These are phyloP conservation scores for Nigrospora sphaerica DNA, from an alignment of 2,329 filamentous ascomycete species.

Conservation along the genomic window DNA sequence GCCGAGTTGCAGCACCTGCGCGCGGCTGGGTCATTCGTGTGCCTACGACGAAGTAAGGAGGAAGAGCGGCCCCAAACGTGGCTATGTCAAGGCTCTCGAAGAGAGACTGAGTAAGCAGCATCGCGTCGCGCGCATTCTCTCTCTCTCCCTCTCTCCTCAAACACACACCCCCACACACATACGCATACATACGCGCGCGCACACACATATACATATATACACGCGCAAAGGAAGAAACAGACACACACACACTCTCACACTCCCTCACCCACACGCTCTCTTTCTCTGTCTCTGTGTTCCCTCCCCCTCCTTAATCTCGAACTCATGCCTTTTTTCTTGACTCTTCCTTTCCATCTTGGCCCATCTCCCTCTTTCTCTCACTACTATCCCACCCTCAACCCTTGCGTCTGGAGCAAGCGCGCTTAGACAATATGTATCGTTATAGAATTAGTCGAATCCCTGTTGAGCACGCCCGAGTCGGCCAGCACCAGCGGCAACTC, in stretches of 20 bases:
- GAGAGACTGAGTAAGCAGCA: conserved; percentile 72
- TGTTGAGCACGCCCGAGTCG: conserved; percentile 73
- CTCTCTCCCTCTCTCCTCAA: too few relatives aligned
- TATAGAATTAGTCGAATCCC: conserved; percentile 83
- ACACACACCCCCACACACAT: too few relatives aligned
- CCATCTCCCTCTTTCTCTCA: too few relatives aligned
- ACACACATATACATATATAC: too few relatives aligned
- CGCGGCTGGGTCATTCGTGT: conserved; percentile 78
- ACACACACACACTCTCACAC: too few relatives aligned
- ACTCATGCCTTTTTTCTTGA: too few relatives aligned
- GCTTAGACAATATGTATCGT: too few relatives aligned
- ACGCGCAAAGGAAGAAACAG: too few relatives aligned
- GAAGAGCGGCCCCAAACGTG: conserved; percentile 90
- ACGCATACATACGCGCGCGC: not conserved
- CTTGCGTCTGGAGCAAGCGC: not conserved
- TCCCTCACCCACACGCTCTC: too few relatives aligned
- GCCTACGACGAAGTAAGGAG: conserved; percentile 87
- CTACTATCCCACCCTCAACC: not conserved
- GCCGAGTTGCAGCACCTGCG: conserved; percentile 83
- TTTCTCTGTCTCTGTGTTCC: too few relatives aligned
- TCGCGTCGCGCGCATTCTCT: not conserved
- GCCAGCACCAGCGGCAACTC: conserved; percentile 25
- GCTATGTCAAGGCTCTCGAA: conserved; percentile 90
- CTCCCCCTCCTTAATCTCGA: too few relatives aligned
- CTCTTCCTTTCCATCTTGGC: too few relatives aligned